Evolutionary conservation across 1,139 yeast species (phyloP).

Genomic region (Petasospora rhodanensis): DNA sequence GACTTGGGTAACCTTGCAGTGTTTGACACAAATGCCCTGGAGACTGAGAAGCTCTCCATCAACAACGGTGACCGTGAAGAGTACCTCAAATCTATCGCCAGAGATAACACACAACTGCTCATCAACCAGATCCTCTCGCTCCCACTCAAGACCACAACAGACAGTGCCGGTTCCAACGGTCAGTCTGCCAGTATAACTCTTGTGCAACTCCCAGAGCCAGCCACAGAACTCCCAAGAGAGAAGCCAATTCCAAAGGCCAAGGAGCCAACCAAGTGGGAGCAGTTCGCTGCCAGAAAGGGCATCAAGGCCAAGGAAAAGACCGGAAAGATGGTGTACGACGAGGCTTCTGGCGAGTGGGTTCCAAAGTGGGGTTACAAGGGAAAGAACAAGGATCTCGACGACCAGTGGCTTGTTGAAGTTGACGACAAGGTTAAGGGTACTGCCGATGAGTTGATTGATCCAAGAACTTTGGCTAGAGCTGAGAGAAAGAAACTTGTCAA

Average conservation of each 20-base stretch:
- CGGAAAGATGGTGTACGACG: constrained; percentile 89
- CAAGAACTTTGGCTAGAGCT: constrained; percentile 72
- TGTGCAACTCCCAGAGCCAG: constrained; percentile 80
- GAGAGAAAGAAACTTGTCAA: constrained; percentile 83
- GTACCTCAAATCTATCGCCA: constrained; percentile 61
- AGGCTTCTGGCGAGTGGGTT: constrained; percentile 89
- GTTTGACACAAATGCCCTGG: constrained; percentile 82
- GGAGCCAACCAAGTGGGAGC: constrained; percentile 94
- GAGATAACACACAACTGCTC: constrained; percentile 90
- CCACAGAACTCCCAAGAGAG: constrained; percentile 85
- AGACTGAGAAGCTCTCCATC: constrained; percentile 48
- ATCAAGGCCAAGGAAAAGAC: constrained; percentile 86
- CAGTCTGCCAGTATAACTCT: constrained; percentile 75
- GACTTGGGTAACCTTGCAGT: constrained; percentile 87
- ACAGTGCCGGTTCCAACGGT: constrained; percentile 55
- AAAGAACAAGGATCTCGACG: constrained; percentile 77
- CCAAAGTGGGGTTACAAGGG: constrained; percentile 99
- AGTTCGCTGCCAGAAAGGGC: constrained; percentile 93
- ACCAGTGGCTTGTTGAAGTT: constrained; percentile 95
- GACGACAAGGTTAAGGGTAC: constrained; percentile 68
- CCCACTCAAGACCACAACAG: constrained; percentile 83
- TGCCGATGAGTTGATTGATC: constrained; percentile 74
- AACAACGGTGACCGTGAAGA: constrained; percentile 54
- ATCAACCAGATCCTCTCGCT: constrained; percentile 86
- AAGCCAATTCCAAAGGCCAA: constrained; percentile 91